phyloP scores from a whole-genome alignment of 1,139 yeast genomes.

The Yamadazyma jaroonii region DNA sequence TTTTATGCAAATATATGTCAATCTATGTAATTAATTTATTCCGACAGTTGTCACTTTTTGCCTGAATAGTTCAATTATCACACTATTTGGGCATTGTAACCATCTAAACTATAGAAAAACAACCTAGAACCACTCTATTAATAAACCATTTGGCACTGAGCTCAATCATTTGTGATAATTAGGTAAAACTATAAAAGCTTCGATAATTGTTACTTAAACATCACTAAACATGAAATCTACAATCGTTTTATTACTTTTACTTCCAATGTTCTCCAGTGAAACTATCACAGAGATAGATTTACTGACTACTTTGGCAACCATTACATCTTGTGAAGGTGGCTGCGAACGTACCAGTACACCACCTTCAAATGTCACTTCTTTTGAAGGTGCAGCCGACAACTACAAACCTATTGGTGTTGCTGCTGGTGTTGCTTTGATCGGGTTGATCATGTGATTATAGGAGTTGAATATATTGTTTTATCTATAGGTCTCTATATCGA shows the following conservation, averaged over 20 bases:
- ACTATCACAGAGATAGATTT: slow-evolving; percentile 7
- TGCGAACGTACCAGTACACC: slow-evolving; percentile 18
- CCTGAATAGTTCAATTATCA: background rate
- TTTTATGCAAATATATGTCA: too few relatives aligned
- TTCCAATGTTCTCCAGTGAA: slow-evolving; percentile 32
- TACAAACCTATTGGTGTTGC: slow-evolving; percentile 36
- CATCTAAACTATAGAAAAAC: too few relatives aligned
- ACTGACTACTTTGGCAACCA: slow-evolving; percentile 25
- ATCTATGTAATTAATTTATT: too few relatives aligned
- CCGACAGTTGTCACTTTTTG: too few relatives aligned
- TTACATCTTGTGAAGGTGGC: slow-evolving; percentile 33
- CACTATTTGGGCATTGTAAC: background rate
- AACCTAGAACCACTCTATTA: too few relatives aligned
- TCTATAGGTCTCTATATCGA: too few relatives aligned
- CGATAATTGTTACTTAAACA: too few relatives aligned
- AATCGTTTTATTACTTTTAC: slow-evolving; percentile 30
- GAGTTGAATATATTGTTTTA: too few relatives aligned
- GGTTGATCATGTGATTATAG: background rate
- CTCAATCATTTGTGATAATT: too few relatives aligned
- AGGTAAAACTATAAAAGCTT: too few relatives aligned
- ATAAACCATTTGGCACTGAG: too few relatives aligned
- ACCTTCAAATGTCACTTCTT: slow-evolving; percentile 28
- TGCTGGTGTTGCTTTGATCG: slow-evolving; percentile 48
- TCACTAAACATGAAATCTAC: slow-evolving; percentile 5
- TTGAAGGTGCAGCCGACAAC: slow-evolving; percentile 28